Evolutionary conservation across 176 grass and related monocot genomes (phyloP).

Genomic region (Oryza meyeriana): DNA sequence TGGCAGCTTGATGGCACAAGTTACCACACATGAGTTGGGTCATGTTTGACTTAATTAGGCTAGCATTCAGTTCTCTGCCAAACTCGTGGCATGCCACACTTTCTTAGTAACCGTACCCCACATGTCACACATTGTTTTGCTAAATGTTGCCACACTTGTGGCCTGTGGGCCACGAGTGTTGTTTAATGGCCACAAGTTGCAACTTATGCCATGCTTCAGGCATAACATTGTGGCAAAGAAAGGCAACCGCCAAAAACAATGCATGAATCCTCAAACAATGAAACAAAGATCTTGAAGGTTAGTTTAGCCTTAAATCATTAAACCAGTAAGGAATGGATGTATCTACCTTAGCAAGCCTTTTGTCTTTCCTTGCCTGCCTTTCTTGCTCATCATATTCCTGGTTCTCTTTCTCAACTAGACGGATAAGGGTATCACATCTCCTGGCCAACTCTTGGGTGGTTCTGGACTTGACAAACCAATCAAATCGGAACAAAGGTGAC

Average conservation of each 20-base stretch:
- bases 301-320: background rate
- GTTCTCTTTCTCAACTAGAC: constrained; percentile 96
- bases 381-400: constrained; percentile 96
- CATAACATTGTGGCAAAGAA: background rate
- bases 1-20: background rate
- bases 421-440: constrained; percentile 93
- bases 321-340: background rate
- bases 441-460: constrained; percentile 92
- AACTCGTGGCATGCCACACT: background rate
- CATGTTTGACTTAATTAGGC: background rate
- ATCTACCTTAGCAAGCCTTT: constrained; percentile 80
- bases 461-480: constrained; percentile 99
- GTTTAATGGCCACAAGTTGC: background rate
- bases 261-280: background rate
- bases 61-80: background rate
- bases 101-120: background rate
- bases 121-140: background rate
- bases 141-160: background rate
- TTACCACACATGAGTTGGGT: background rate
- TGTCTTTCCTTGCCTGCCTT: constrained; percentile 90
- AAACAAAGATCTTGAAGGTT: background rate
- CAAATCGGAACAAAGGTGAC: constrained; percentile 93
- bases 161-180: background rate
- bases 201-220: background rate
- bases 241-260: background rate